Percentiles rank a stretch among this genome's conserved stretches.
Evolutionary conservation across 352 stramenopile genomes (phyloP).

Genomic region (Phytophthora pluvialis): DNA sequence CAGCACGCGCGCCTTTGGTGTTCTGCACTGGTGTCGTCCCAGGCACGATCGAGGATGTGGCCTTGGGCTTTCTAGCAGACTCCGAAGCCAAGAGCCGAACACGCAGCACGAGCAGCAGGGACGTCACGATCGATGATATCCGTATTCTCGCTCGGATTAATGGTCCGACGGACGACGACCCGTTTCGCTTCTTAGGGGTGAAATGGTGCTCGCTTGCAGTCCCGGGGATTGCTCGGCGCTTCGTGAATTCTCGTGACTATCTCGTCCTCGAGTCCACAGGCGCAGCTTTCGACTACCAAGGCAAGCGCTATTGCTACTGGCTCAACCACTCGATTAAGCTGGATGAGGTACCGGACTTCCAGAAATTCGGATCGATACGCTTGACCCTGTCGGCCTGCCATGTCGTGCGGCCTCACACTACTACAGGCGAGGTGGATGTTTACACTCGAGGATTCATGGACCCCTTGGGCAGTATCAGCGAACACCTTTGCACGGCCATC

Average conservation of each 20-base stretch:
- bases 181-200: constrained; percentile 53
- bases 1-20: constrained; percentile 32
- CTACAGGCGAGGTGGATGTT: constrained; percentile 41
- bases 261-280: constrained; percentile 55
- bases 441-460: constrained; percentile 51
- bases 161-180: constrained; percentile 41
- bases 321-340: constrained; percentile 45
- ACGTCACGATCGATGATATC: constrained; percentile 31
- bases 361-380: constrained; percentile 29
- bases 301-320: constrained; percentile 35
- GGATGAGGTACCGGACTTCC: constrained; percentile 39
- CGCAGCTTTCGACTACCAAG: constrained; percentile 41
- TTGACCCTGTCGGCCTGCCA: constrained; percentile 45
- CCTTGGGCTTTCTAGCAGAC: constrained; percentile 43
- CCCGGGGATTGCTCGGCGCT: constrained; percentile 7
- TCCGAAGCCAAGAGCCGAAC: constrained; percentile 37
- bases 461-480: constrained; percentile 25
- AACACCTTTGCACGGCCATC: constrained; percentile 32
- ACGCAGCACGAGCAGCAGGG: constrained; percentile 27
- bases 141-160: constrained; percentile 43
- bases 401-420: constrained; percentile 35
- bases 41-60: constrained; percentile 49
- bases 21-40: constrained; percentile 35
- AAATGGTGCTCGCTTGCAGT: constrained; percentile 46
- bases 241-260: constrained; percentile 59